Conservation (phyloP, 768 basidiomycete genomes). For the Xerocomus brunneocitrinus region DNA sequence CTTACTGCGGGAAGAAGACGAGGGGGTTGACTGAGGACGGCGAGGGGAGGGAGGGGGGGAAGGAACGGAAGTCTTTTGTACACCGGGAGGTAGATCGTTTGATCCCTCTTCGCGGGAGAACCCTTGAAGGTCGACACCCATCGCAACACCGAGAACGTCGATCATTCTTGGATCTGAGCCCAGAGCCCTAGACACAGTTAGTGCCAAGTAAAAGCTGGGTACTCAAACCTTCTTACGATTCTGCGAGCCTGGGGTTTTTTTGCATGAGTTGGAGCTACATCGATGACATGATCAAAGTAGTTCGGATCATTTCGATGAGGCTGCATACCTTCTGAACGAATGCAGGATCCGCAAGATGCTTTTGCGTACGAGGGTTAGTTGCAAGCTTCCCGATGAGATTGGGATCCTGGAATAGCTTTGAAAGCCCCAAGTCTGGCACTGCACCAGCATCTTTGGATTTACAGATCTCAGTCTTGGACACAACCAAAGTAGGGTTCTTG, state of each 20-base stretch:
- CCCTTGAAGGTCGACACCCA: slow-evolving; percentile 91
- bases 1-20: slow-evolving; percentile 37
- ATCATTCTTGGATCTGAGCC: slow-evolving; percentile 85
- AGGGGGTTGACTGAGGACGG: slow-evolving; percentile 32
- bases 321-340: slow-evolving; percentile 65
- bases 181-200: slow-evolving; percentile 41
- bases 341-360: slow-evolving; percentile 75
- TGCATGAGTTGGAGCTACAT: slow-evolving; percentile 61
- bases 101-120: slow-evolving; percentile 82
- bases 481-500: neutral
- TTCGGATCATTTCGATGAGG: neutral
- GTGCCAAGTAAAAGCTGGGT: neutral
- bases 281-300: neutral
- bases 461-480: slow-evolving; percentile 4
- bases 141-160: slow-evolving; percentile 85
- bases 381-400: slow-evolving; percentile 80
- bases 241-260: slow-evolving; percentile 61
- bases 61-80: slow-evolving; percentile 28
- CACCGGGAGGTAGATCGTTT: slow-evolving; percentile 66
- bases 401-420: slow-evolving; percentile 80
- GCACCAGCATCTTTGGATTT: slow-evolving; percentile 35
- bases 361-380: slow-evolving; percentile 78
- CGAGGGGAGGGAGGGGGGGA: slow-evolving; percentile 26
- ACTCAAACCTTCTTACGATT: slow-evolving; percentile 37
- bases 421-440: slow-evolving; percentile 55